Conservation (phyloP, 768 basidiomycete genomes). For the Udeniomyces megalosporus region DNA sequence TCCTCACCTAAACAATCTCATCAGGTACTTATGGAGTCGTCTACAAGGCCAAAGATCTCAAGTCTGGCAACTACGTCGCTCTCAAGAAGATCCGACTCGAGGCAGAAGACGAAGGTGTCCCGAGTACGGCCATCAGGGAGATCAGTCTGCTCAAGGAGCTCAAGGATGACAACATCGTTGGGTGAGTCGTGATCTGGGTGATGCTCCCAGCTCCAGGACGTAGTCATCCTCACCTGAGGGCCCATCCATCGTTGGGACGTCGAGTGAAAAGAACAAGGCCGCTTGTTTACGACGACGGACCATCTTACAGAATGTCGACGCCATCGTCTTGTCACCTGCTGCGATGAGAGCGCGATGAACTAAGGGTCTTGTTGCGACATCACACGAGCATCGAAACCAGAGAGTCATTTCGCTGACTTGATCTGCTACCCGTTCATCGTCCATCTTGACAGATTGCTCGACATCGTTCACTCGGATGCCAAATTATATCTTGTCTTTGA, state of each 20-base stretch:
- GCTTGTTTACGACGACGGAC: no score
- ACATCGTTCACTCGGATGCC: slow-evolving; percentile 93
- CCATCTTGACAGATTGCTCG: slow-evolving; percentile 48
- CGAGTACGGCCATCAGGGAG: slow-evolving; percentile 93
- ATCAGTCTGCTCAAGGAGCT: slow-evolving; percentile 94
- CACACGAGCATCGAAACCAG: no score
- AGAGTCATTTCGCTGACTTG: no score
- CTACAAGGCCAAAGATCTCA: slow-evolving; percentile 81
- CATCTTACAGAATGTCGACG: no score
- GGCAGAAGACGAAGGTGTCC: slow-evolving; percentile 97
- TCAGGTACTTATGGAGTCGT: slow-evolving; percentile 95
- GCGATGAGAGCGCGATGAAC: no score
- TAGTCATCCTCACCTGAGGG: no score
- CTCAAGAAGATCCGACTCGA: slow-evolving; percentile 97
- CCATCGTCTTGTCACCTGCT: no score
- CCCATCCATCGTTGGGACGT: no score
- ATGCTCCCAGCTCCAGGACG: not conserved
- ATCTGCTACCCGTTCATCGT: no score
- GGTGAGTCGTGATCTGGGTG: slow-evolving; percentile 32
- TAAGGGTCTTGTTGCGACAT: no score
- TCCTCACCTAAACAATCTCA: not conserved
- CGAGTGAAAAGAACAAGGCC: no score
- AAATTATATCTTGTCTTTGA: slow-evolving; percentile 97
- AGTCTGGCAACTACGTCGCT: slow-evolving; percentile 69
- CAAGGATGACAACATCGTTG: slow-evolving; percentile 88